phyloP scores from a whole-genome alignment of 1,284 basidiomycete genomes.

The Exobasidium cylindrosporum region DNA sequence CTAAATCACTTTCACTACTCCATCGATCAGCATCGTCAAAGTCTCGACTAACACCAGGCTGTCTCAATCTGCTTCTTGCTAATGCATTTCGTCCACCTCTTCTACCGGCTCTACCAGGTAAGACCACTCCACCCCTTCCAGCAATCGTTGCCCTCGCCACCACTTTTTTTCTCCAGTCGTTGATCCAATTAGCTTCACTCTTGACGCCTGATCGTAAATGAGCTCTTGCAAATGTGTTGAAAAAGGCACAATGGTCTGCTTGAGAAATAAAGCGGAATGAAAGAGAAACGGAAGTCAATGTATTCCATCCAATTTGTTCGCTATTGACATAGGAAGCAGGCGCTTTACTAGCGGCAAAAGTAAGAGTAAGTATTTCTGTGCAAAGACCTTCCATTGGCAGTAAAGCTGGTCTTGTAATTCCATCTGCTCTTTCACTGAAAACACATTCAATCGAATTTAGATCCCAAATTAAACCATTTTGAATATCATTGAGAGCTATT shows the following conservation, averaged over 20 bases:
- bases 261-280: slow-evolving; percentile 29
- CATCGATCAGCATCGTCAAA: slow-evolving; percentile 43
- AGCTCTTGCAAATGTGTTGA: slow-evolving; percentile 24
- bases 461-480: slow-evolving; percentile 22
- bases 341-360: not conserved
- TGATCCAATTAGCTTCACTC: slow-evolving; percentile 13
- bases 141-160: slow-evolving; percentile 31
- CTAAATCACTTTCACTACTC: slow-evolving; percentile 34
- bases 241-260: slow-evolving; percentile 32
- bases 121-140: slow-evolving; percentile 37
- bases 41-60: slow-evolving; percentile 26
- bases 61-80: slow-evolving; percentile 27
- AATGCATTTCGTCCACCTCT: slow-evolving; percentile 28
- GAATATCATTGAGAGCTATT: slow-evolving; percentile 17
- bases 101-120: slow-evolving; percentile 24
- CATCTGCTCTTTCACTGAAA: slow-evolving; percentile 18
- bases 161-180: slow-evolving; percentile 31
- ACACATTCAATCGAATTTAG: slow-evolving; percentile 25
- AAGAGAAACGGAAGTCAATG: slow-evolving; percentile 10
- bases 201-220: slow-evolving; percentile 15
- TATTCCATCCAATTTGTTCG: not conserved
- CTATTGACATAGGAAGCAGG: not conserved
- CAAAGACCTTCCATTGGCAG: slow-evolving; percentile 6
- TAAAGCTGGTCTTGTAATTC: slow-evolving; percentile 17
- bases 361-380: slow-evolving; percentile 9